Percentiles rank a stretch among this genome's conserved stretches.
Evolutionary conservation across 495 filamentous ascomycete species (phyloP).

Genomic region (Chaetomium fimeti): DNA sequence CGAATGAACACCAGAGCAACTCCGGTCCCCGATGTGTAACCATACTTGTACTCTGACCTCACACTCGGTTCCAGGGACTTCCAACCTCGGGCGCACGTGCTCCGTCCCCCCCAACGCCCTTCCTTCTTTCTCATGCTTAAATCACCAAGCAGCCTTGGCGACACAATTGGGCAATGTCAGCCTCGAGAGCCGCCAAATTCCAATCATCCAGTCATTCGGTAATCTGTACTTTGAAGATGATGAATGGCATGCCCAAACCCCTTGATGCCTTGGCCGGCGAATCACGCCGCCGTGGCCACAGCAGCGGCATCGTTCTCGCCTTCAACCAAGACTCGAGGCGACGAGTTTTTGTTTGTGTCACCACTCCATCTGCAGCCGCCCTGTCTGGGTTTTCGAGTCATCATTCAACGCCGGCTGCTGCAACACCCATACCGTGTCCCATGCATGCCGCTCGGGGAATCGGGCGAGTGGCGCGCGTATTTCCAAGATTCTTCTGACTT

Average conservation of each 20-base stretch:
- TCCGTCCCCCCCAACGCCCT: neutral
- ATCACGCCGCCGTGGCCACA: conserved; percentile 17
- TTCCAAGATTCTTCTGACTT: conserved; percentile 4
- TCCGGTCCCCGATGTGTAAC: neutral
- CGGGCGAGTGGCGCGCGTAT: conserved; percentile 19
- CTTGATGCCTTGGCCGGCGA: conserved; percentile 20
- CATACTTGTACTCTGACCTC: neutral
- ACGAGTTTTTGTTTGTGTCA: conserved; percentile 24
- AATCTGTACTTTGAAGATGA: conserved; percentile 1
- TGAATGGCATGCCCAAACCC: conserved; percentile 2
- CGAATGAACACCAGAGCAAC: neutral
- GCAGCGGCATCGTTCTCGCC: conserved; percentile 17
- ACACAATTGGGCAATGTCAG: neutral
- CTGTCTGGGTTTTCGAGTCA: conserved; percentile 6
- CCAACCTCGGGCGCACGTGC: neutral
- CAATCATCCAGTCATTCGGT: conserved; percentile 9
- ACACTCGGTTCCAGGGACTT: neutral
- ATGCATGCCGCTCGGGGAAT: conserved; percentile 10
- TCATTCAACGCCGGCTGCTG: neutral
- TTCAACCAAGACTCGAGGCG: conserved; percentile 17
- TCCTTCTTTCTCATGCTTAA: neutral
- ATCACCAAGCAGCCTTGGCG: neutral
- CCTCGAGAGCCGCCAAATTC: neutral
- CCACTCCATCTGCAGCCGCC: conserved; percentile 20
- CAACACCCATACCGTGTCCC: conserved; percentile 6